Evolutionary conservation across 2,329 filamentous ascomycete species (phyloP).

Genomic region (Botryotinia globosa): DNA sequence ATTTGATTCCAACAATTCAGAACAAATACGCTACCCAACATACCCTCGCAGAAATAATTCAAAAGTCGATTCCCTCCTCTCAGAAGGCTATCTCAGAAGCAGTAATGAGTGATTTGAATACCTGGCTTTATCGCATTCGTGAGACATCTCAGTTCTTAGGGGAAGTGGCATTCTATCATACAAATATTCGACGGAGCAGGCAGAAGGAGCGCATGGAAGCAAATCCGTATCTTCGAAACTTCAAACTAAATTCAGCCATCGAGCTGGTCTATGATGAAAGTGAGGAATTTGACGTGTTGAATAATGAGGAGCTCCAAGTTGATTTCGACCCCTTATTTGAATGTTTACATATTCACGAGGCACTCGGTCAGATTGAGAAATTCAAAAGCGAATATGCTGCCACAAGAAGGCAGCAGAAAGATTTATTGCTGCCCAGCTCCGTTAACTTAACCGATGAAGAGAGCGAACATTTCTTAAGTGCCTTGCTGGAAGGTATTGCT

Average conservation of each 20-base stretch:
- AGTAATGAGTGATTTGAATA: conserved; percentile 95
- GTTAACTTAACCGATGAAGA: conserved; percentile 80
- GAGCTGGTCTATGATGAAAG: conserved; percentile 93
- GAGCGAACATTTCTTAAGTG: conserved; percentile 78
- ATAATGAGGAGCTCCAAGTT: conserved; percentile 92
- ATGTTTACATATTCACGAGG: conserved; percentile 93
- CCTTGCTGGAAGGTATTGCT: conserved; percentile 85
- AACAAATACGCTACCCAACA: conserved; percentile 91
- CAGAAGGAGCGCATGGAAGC: conserved; percentile 80
- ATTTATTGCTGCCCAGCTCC: conserved; percentile 74
- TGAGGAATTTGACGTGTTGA: conserved; percentile 91
- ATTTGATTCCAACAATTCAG: conserved; percentile 69
- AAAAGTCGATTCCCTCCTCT: conserved; percentile 89
- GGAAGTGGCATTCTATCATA: conserved; percentile 96
- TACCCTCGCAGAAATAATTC: conserved; percentile 91
- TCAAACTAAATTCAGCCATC: conserved; percentile 92
- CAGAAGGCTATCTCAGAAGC: conserved; percentile 92
- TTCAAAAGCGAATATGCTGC: conserved; percentile 91
- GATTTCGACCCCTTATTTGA: conserved; percentile 95
- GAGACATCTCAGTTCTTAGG: conserved; percentile 95
- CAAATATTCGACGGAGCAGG: conserved; percentile 77
- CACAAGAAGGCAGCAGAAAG: conserved; percentile 86
- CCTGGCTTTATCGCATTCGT: conserved; percentile 91
- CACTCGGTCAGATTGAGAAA: conserved; percentile 85
- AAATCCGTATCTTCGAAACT: conserved; percentile 58